phyloP scores from a whole-genome alignment of 257 asterid genomes.

The Mitragyna speciosa region DNA sequence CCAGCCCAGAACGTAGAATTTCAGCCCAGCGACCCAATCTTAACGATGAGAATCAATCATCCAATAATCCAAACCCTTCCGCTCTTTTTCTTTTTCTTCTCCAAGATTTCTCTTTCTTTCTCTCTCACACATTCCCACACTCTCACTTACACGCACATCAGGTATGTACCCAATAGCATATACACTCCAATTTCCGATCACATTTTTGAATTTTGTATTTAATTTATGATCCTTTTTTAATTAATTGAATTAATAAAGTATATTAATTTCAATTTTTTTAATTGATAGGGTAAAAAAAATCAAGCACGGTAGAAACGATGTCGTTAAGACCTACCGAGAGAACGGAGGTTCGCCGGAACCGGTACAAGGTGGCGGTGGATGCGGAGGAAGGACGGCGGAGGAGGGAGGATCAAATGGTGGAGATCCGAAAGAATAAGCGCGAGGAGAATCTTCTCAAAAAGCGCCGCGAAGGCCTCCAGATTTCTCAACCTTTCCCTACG shows the following conservation, averaged over 20 bases:
- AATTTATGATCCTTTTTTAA: background rate
- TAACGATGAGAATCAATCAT: background rate
- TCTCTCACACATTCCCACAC: slow-evolving; percentile 2
- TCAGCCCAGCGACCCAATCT: slow-evolving; percentile 25
- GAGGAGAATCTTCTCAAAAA: slow-evolving; percentile 84
- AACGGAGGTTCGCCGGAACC: slow-evolving; percentile 83
- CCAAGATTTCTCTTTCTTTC: background rate
- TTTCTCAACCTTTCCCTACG: slow-evolving; percentile 50
- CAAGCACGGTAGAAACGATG: slow-evolving; percentile 43
- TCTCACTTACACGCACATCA: background rate
- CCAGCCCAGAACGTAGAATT: background rate
- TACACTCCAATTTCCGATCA: background rate
- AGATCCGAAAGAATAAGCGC: slow-evolving; percentile 91
- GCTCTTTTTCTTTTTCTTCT: slow-evolving; percentile 7
- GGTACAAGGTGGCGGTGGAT: slow-evolving; percentile 94
- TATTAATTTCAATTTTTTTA: background rate
- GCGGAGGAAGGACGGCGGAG: slow-evolving; percentile 94
- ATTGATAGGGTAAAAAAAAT: background rate
- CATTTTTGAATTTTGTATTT: background rate
- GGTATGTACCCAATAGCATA: background rate
- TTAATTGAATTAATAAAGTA: background rate
- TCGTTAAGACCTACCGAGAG: slow-evolving; percentile 84
- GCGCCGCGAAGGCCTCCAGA: slow-evolving; percentile 81
- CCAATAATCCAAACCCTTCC: slow-evolving; percentile 22
- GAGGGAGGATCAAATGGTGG: slow-evolving; percentile 95